Evolutionary conservation across 2,329 filamentous ascomycete genomes (phyloP).

Genomic region (Aspergillus flavus): DNA sequence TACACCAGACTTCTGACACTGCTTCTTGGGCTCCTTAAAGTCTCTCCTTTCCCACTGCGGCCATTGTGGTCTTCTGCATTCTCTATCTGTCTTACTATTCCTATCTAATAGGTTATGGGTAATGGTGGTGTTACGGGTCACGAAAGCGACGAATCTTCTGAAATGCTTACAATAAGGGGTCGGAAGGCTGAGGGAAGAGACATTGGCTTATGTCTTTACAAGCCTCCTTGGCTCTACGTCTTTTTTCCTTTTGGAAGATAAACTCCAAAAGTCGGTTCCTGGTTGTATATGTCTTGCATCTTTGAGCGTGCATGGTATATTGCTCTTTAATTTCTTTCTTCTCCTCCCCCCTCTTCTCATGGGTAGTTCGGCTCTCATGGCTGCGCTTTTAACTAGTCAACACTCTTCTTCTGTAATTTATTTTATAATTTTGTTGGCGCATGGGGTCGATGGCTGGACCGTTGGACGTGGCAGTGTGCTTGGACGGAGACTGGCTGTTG

Average conservation of each 20-base stretch:
- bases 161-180: constrained; percentile 24
- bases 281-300: constrained; percentile 36
- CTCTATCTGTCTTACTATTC: constrained; percentile 17
- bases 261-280: constrained; percentile 28
- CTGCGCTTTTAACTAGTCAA: not conserved
- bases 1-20: constrained; percentile 8
- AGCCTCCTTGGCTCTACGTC: constrained; percentile 9
- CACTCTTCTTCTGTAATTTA: constrained; percentile 12
- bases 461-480: constrained; percentile 1
- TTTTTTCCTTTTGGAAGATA: constrained; percentile 17
- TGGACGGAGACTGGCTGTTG: constrained; percentile 2
- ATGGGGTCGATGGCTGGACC: constrained; percentile 7
- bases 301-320: constrained; percentile 40
- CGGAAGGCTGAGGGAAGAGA: constrained; percentile 1
- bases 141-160: constrained; percentile 38
- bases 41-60: not conserved
- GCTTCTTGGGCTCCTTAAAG: not conserved
- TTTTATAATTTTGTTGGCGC: constrained; percentile 9
- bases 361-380: not conserved
- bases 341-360: constrained; percentile 25
- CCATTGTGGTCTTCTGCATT: constrained; percentile 4
- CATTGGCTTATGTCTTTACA: not conserved
- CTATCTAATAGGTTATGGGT: constrained; percentile 22
- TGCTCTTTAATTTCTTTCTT: constrained; percentile 27
- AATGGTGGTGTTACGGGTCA: constrained; percentile 39